A percentile compares a stretch with the other conserved stretches of the same genome.
Evolutionary conservation across 2,329 filamentous ascomycete species (phyloP).

Genomic region (Aspergillus persii): DNA sequence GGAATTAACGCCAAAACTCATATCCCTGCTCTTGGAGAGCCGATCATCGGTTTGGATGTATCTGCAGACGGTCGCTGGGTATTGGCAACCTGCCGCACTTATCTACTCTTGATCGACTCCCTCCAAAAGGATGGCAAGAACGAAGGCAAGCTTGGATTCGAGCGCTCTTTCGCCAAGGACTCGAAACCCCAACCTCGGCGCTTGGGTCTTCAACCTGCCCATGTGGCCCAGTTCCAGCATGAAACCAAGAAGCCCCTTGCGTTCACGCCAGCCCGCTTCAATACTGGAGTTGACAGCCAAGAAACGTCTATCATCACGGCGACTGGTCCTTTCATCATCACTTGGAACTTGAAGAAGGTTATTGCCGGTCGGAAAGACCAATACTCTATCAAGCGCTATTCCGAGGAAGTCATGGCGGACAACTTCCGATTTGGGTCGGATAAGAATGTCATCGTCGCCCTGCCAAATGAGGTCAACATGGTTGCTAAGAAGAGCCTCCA

Average conservation of each 20-base stretch:
- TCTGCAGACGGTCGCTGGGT: constrained; percentile 96
- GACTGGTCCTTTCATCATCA: constrained; percentile 93
- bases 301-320: constrained; percentile 97
- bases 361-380: constrained; percentile 76
- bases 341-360: constrained; percentile 93
- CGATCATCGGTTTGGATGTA: constrained; percentile 91
- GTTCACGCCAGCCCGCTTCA: constrained; percentile 93
- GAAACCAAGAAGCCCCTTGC: constrained; percentile 83
- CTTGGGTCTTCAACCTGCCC: constrained; percentile 81
- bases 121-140: constrained; percentile 92
- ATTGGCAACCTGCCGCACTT: constrained; percentile 88
- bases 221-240: constrained; percentile 96
- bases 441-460: constrained; percentile 95
- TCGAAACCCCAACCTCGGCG: constrained; percentile 90
- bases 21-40: constrained; percentile 89
- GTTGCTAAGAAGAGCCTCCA: constrained; percentile 81
- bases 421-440: constrained; percentile 98
- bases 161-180: constrained; percentile 88
- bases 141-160: constrained; percentile 95
- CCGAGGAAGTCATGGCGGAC: constrained; percentile 93
- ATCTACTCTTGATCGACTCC: constrained; percentile 88
- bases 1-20: constrained; percentile 98
- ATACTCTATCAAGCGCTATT: constrained; percentile 95
- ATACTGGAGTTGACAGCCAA: constrained; percentile 73
- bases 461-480: constrained; percentile 98